Percentiles rank a stretch among this genome's conserved stretches.
Evolutionary conservation across 2,329 filamentous ascomycete genomes (phyloP).

Genomic region (Plenodomus biglobosus): DNA sequence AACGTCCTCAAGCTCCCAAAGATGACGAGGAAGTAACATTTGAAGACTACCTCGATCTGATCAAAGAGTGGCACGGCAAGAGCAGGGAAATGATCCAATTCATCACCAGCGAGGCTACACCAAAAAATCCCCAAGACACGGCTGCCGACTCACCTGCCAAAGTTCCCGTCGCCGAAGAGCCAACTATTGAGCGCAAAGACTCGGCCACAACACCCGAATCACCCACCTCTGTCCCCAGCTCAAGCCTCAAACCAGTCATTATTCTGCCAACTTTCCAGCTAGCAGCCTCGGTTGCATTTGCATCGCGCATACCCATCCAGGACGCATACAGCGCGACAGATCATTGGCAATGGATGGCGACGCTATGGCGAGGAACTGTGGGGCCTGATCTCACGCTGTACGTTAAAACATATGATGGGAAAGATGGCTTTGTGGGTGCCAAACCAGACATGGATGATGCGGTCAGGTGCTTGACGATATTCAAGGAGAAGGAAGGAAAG

Average conservation of each 20-base stretch:
- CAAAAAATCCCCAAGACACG: constrained; percentile 1
- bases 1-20: constrained; percentile 50
- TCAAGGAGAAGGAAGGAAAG: constrained; percentile 33
- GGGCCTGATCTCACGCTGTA: constrained; percentile 80
- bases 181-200: constrained; percentile 16
- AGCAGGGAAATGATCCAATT: constrained; percentile 69
- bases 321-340: constrained; percentile 81
- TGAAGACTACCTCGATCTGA: constrained; percentile 65
- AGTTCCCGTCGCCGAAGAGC: constrained; percentile 6
- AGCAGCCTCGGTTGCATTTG: constrained; percentile 73
- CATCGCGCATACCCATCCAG: constrained; percentile 70
- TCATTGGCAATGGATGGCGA: constrained; percentile 98
- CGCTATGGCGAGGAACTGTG: constrained; percentile 83
- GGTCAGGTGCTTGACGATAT: constrained; percentile 45
- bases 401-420: constrained; percentile 48
- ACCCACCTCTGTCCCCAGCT: constrained; percentile 4
- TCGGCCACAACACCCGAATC: constrained; percentile 16
- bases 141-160: constrained; percentile 9
- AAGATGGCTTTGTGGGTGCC: constrained; percentile 30
- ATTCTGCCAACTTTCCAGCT: constrained; percentile 80
- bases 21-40: constrained; percentile 43
- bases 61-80: constrained; percentile 73
- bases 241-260: constrained; percentile 63
- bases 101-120: constrained; percentile 45
- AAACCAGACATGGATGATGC: constrained; percentile 48